These are phyloP conservation scores for Stemphylium vesicarium DNA, from an alignment of 2,329 filamentous ascomycete genomes.

Conservation along the genomic window DNA sequence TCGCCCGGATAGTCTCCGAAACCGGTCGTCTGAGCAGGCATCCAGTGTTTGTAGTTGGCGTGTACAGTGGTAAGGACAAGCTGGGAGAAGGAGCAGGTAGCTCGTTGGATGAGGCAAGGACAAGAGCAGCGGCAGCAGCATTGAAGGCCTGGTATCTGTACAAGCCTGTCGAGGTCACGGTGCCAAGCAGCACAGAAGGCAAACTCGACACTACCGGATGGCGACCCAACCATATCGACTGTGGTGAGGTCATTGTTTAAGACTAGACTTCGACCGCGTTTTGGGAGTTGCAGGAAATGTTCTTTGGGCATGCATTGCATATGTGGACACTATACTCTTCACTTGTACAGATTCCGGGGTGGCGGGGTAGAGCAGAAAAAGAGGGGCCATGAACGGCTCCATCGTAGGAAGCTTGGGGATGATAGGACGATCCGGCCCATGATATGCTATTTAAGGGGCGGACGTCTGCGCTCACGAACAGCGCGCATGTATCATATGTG, in stretches of 20 bases:
- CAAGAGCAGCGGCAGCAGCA: conserved; percentile 80
- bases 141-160: conserved; percentile 98
- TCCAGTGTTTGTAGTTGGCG: conserved; percentile 91
- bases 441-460: neutral
- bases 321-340: conserved; percentile 19
- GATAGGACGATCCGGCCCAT: conserved; percentile 2
- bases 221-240: conserved; percentile 63
- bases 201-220: conserved; percentile 51
- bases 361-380: neutral
- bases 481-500: conserved; percentile 29
- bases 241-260: conserved; percentile 61
- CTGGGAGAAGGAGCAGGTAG: conserved; percentile 87
- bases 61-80: conserved; percentile 90
- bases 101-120: conserved; percentile 77
- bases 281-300: conserved; percentile 24
- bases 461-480: conserved; percentile 5
- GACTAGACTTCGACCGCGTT: conserved; percentile 17
- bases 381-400: neutral
- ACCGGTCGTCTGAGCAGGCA: conserved; percentile 84
- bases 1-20: conserved; percentile 87
- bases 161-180: conserved; percentile 67
- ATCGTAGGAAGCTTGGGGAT: neutral
- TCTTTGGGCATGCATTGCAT: conserved; percentile 17
- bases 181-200: conserved; percentile 58
- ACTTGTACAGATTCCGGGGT: conserved; percentile 20